Evolutionary conservation across 129 eudicot genomes (phyloP).

Genomic region (Pseudognaphalium luteoalbum): DNA sequence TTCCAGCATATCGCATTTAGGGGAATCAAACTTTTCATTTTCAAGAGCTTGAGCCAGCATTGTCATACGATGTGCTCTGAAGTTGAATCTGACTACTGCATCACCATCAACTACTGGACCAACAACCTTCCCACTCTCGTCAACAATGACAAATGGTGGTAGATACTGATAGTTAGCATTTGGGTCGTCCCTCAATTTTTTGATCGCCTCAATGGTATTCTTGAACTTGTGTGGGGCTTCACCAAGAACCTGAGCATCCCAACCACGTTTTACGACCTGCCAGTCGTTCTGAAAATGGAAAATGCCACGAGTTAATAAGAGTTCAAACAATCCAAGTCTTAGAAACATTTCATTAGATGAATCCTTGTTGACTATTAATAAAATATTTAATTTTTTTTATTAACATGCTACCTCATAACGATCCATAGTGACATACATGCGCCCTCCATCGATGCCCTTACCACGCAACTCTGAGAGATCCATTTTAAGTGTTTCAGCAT

Average conservation of each 20-base stretch:
- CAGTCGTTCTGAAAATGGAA: slow-evolving; percentile 62
- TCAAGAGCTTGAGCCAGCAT: no score
- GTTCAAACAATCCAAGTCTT: no score
- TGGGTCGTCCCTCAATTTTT: slow-evolving; percentile 63
- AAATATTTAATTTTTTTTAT: no score
- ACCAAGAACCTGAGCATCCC: slow-evolving; percentile 97
- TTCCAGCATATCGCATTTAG: no score
- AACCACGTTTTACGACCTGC: slow-evolving; percentile 84
- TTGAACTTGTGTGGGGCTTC: slow-evolving; percentile 86
- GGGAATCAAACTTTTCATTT: no score
- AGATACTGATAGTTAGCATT: slow-evolving; percentile 65
- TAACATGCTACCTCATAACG: slow-evolving; percentile 68
- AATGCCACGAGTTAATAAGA: neutral
- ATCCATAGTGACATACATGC: slow-evolving; percentile 92
- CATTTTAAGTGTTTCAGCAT: slow-evolving; percentile 75
- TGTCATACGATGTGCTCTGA: slow-evolving; percentile 40
- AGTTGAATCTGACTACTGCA: slow-evolving; percentile 88
- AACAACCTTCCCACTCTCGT: slow-evolving; percentile 71
- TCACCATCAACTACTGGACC: slow-evolving; percentile 87
- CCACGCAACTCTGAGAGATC: slow-evolving; percentile 61
- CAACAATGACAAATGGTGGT: slow-evolving; percentile 64
- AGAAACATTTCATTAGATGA: no score
- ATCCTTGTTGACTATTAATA: no score
- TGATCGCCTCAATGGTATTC: slow-evolving; percentile 62
- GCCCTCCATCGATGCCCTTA: slow-evolving; percentile 80